Base-by-base conservation (phyloP, 2,329 filamentous ascomycete species). In the Colletotrichum theobromicola region DNA sequence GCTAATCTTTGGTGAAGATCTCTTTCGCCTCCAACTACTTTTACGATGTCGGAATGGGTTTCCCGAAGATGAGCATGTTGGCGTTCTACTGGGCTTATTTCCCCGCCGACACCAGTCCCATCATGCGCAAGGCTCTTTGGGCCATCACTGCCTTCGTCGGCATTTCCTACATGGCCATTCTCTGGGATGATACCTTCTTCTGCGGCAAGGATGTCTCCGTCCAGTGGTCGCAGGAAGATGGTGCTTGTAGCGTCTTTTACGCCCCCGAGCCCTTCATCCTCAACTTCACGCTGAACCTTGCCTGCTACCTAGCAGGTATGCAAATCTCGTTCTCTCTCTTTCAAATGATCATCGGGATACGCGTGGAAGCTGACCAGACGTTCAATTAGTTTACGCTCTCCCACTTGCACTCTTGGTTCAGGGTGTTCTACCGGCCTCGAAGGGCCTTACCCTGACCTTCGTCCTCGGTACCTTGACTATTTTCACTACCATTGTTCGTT, bases 1-100 rank as follows among this genome's bases (percentile, higher is more conserved):
- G 21, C 68, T 71, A 28, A 68, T 58, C 6, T 15, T 15, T 18
- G 7, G 6, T 24, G 5, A 26, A 82, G 81, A 82, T 83, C 35
- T 81, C 80, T 2, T 83, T 83, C 21, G 79, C 82, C 0, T 83
- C 82, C 50, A 83, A 83, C 76, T 83, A 83, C 70, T 83, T 83
- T 53, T 83, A 83, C 75, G 82, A 83, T 61, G 79, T 83, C 4
- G 82, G 82, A 7, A 83, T 83, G 82, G 82, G 81, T 0, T 82
- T 83, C 34, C 82, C 82, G 5, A 83, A 83, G 66, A 76, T 83
- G 74, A 83, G 81, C 73, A 83, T 83, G 81, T 26, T 83, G 26
- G 81, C 82, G 2, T 83, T 83, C 66, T 83, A 83, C 74, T 83
- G 82, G 82, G 79, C 78, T 7, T 82, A 83, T 69, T 83, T 83